A percentile compares a stretch with the other conserved stretches of the same genome.
Conservation (phyloP, 2,329 filamentous ascomycete species). For the Penicillium sp. region DNA sequence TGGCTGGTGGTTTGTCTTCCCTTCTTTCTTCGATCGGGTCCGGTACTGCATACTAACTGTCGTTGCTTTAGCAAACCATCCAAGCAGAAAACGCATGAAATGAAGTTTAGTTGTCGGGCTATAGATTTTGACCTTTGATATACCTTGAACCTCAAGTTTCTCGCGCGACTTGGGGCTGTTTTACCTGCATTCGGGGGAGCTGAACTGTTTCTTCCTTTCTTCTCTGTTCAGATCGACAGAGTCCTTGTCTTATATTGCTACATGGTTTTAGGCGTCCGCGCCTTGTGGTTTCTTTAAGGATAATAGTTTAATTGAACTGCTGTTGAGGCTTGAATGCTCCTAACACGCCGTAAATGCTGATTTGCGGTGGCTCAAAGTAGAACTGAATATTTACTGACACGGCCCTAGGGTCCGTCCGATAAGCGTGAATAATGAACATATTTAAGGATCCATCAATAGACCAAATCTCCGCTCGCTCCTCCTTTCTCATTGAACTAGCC, state of each 20-base stretch:
- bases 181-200: constrained; percentile 28
- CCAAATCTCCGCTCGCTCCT: too few species aligned
- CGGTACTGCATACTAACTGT: constrained; percentile 16
- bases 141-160: constrained; percentile 27
- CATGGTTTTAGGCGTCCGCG: constrained; percentile 29
- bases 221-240: constrained; percentile 25
- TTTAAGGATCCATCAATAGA: too few species aligned
- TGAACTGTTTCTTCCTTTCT: constrained; percentile 28
- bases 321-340: constrained; percentile 8
- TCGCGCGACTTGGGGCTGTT: constrained; percentile 17
- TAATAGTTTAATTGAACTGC: constrained; percentile 39
- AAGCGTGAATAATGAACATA: too few species aligned
- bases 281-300: constrained; percentile 26
- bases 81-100: constrained; percentile 49
- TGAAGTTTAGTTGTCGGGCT: constrained; percentile 33
- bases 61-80: constrained; percentile 44
- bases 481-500: too few species aligned
- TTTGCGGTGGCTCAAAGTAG: too few species aligned
- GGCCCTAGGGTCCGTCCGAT: too few species aligned
- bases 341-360: too few species aligned
- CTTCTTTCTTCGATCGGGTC: not conserved
- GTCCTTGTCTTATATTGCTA: constrained; percentile 42
- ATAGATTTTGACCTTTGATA: constrained; percentile 38
- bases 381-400: too few species aligned
- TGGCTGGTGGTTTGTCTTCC: constrained; percentile 79